Base-by-base conservation (phyloP, 1,139 yeast species). In the Saccharomyces hybrid region DNA sequence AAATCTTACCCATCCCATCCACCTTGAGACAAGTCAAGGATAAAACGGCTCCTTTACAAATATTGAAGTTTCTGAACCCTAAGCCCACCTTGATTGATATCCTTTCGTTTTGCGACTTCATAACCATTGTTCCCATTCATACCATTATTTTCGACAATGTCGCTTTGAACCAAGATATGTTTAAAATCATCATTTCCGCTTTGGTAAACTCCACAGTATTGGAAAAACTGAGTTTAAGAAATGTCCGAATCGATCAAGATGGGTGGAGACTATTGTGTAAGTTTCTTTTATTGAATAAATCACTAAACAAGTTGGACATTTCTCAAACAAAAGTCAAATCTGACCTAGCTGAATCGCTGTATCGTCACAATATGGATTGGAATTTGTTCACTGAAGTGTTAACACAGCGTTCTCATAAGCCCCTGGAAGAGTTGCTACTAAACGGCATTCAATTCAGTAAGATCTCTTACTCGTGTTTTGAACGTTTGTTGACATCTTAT, bases 1-100 rank as follows among this genome's bases (percentile, higher is more conserved):
- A 85, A 64, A 85, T 85, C 54, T 68, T 85, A 28, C 90, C 91
- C 0, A 84, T 85, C 49, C 89, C 93, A 2, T 88, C 91, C 0
- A 84, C 88, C 9, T 67, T 86, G 57, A 85, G 84, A 64, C 95
- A 86, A 65, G 77, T 91, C 56, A 87, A 85, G 65, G 83, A 83
- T 58, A 88, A 87, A 63, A 71, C 83, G 0, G 80, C 84, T 49
- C 96, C 97, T 1, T 74, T 91, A 51, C 88, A 86, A 58, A 84
- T 85, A 5, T 73, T 91, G 59, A 86, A 88, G 65, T 77, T 91
- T 70, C 76, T 89, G 63, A 91, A 91, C 68, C 96, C 97, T 3
- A 83, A 84, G 59, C 98, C 98, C 1, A 90, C 98, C 0, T 72
- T 90, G 60, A 88, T 91, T 61, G 98, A 91, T 72, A 81, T 90